Percentiles rank a stretch among this genome's conserved stretches.
Evolutionary conservation across 208 protist species (phyloP).

Genomic region (Strigomonas oncopelti): DNA sequence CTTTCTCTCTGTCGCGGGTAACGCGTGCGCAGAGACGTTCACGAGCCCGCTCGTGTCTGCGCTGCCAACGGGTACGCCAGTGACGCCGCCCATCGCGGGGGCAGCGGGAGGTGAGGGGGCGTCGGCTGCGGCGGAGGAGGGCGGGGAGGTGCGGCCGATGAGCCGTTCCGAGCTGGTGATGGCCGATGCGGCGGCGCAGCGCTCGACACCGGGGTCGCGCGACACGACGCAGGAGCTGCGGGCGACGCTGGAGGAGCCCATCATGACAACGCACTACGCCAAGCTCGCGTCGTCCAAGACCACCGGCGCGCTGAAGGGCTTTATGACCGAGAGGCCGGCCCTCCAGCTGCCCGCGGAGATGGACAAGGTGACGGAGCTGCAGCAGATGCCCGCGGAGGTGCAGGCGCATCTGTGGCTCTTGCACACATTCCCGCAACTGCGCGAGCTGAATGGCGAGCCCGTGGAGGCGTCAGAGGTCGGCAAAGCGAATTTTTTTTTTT

Average conservation of each 20-base stretch:
- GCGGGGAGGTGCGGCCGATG: slow-evolving; percentile 10
- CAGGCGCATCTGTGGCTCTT: slow-evolving; percentile 42
- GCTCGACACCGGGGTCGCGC: too few relatives aligned
- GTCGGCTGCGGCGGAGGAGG: not conserved
- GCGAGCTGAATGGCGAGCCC: slow-evolving; percentile 25
- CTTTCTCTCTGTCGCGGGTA: slow-evolving; percentile 32
- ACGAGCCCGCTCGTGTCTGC: not conserved
- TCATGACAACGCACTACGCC: slow-evolving; percentile 21
- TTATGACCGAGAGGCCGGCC: slow-evolving; percentile 22
- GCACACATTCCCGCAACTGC: slow-evolving; percentile 39
- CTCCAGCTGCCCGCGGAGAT: slow-evolving; percentile 20
- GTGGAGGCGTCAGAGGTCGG: slow-evolving; percentile 34
- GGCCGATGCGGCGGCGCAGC: slow-evolving; percentile 11
- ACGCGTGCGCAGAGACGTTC: slow-evolving; percentile 19
- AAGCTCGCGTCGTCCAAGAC: slow-evolving; percentile 24
- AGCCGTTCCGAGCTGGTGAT: slow-evolving; percentile 29
- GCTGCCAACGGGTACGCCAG: not conserved
- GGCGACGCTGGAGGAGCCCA: not conserved
- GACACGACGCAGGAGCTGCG: not conserved
- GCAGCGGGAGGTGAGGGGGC: not conserved
- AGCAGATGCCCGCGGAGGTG: slow-evolving; percentile 18
- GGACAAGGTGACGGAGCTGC: slow-evolving; percentile 26
- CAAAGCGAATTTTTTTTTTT: slow-evolving; percentile 43
- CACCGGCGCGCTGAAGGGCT: slow-evolving; percentile 22
- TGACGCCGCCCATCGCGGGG: not conserved